These are phyloP conservation scores for Schizosaccharomyces octosporus DNA, from an alignment of 805 yeast genomes.

Conservation along the genomic window DNA sequence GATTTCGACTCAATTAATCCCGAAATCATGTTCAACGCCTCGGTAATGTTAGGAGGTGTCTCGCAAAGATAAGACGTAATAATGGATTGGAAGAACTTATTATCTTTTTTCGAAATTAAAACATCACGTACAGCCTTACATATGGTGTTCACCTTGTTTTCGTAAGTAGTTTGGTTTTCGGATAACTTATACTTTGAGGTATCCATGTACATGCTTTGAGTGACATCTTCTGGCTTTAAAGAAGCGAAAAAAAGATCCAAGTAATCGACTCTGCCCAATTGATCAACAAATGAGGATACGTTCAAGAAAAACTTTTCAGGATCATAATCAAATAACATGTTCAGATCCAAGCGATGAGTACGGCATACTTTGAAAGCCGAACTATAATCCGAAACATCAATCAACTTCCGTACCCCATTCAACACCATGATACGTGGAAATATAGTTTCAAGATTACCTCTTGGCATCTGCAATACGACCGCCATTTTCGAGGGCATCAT, in stretches of 20 bases:
- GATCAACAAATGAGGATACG: slow-evolving; percentile 40
- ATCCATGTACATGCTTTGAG: slow-evolving; percentile 57
- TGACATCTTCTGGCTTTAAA: slow-evolving; percentile 54
- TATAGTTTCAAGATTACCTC: slow-evolving; percentile 89
- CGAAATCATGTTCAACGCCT: slow-evolving; percentile 39
- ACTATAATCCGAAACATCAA: slow-evolving; percentile 30
- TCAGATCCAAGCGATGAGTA: slow-evolving; percentile 75
- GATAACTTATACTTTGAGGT: slow-evolving; percentile 17
- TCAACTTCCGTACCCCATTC: slow-evolving; percentile 50
- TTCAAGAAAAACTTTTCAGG: slow-evolving; percentile 44
- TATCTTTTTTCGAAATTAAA: slow-evolving; percentile 23
- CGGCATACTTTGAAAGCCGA: slow-evolving; percentile 70
- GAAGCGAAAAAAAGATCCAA: slow-evolving; percentile 68
- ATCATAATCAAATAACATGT: slow-evolving; percentile 66
- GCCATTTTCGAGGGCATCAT: slow-evolving; percentile 61
- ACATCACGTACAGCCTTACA: slow-evolving; percentile 47
- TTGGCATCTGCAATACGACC: slow-evolving; percentile 73
- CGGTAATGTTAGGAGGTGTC: slow-evolving; percentile 59
- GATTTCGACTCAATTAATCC: slow-evolving; percentile 5
- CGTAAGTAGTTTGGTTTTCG: neutral
- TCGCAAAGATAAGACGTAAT: slow-evolving; percentile 84
- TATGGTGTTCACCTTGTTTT: slow-evolving; percentile 39
- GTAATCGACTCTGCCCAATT: slow-evolving; percentile 47
- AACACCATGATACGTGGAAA: slow-evolving; percentile 81
- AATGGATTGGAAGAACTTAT: slow-evolving; percentile 44